Evolutionary conservation across 352 stramenopile genomes (phyloP), one percentile per base, ranked within the genome.

Genomic region (Pythium dissimile): DNA sequence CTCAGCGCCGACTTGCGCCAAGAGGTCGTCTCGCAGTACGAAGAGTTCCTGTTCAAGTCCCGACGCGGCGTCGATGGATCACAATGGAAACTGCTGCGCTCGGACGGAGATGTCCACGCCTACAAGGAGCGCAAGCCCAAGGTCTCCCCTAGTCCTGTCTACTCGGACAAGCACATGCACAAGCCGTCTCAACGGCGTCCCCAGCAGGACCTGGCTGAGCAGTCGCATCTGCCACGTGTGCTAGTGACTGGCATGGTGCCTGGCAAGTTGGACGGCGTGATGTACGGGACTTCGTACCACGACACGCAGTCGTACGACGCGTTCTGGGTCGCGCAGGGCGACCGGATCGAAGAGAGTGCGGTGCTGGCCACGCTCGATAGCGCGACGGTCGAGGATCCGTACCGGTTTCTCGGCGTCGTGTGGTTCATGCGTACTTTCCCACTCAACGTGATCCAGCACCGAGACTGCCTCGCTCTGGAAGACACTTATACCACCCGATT

Each of bases 241-340:
- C 13, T 81, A 11, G 61, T 54, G 16, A 66, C 51, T 7, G 73
- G 69, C 7, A 66, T 60, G 13, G 26, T 81, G 20, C 57, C 75
- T 15, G 75, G 78, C 20, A 73, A 66, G 21, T 28, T 88, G 13
- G 75, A 86, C 27, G 75, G 86, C 48, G 55, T 72, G 48, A 71
- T 86, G 60, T 82, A 84, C 51, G 75, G 75, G 24, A 60, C 60
- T 18, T 66, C 75, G n/a, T 63, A 66, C 21, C 62, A 77, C 34
- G 72, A 84, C 56, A 71, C 73, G 45, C 21, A 44, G 11, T 72
- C 69, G 8, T 48, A 82, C 23, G 67, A 60, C 12, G 32, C 21
- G 3, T 39, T 39, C 18, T 60, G 53, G 66, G 12, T 45, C 49
- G n/a, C 72, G 69, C 20, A 72, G 58, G 23, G 28, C 64, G 34